Evolutionary conservation across 495 filamentous ascomycete species (phyloP), one percentile per base, ranked within the genome.

Genomic region (Neurospora sublineolata): DNA sequence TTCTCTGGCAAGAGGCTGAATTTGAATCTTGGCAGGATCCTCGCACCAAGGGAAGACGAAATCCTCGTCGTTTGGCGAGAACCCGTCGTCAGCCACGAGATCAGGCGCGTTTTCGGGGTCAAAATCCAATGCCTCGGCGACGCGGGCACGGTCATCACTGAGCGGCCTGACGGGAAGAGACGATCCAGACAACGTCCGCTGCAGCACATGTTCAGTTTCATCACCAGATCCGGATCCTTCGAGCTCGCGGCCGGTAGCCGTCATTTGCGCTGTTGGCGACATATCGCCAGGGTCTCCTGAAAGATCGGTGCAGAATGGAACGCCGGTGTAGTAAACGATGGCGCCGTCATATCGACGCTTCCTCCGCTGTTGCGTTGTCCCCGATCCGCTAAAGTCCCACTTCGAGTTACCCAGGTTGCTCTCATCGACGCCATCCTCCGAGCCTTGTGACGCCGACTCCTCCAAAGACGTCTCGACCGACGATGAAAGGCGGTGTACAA

Each of bases 291-390:
- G 79, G 75, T 92, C 89, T n/a, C 88, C 86, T 67, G 87, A 91
- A 5, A 94, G 84, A 81, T 94, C 92, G 14, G 89, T 93, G 79
- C 87, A 93, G 77, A 94, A 94, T 1, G 83, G 85, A 7, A 89
- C 88, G 33, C 88, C 87, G 70, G 89, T 91, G 79, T 94, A 94
- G 77, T 91, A 94, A 67, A 93, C 91, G 74, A 94, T 92, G 23
- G 92, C 89, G 14, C 92, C 92, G 75, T 88, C 89, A 20, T 84
- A 84, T 14, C 80, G 82, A 41, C 80, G 82, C 69, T 75, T 83
- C 73, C 80, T 81, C 69, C 83, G 80, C 68, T 81, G 52, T 36
- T 64, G 80, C 33, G 80, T 78, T 40, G 80, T 78, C 64, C 81
- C 83, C 37, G 78, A 85, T 46, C 82, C 80, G 73, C 82, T 84